phyloP scores from a whole-genome alignment of 2,329 filamentous ascomycete species.

The Stachybotrys chlorohalonatus region DNA sequence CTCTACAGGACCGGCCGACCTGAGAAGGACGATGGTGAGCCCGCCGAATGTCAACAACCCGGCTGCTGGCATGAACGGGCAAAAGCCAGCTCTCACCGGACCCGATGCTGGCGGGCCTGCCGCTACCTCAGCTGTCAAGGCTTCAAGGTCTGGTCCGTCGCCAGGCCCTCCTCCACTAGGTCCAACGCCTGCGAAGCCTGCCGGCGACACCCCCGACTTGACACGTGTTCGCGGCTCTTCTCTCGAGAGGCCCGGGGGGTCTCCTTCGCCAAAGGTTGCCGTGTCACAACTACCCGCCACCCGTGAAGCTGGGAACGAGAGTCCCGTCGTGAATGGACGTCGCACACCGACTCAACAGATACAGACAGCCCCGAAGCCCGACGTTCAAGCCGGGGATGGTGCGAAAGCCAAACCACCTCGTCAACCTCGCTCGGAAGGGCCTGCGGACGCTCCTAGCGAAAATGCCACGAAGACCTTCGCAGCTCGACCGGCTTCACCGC shows the following conservation, averaged over 20 bases:
- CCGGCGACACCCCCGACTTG: conserved; percentile 27
- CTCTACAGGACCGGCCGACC: conserved; percentile 40
- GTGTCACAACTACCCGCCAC: conserved; percentile 31
- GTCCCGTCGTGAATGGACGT: conserved; percentile 47
- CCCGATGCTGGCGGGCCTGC: conserved; percentile 26
- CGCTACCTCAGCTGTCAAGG: conserved; percentile 26
- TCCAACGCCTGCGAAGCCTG: conserved; percentile 40
- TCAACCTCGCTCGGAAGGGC: conserved; percentile 46
- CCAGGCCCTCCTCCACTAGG: conserved; percentile 44
- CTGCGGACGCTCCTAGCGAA: conserved; percentile 61
- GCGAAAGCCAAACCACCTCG: conserved; percentile 23
- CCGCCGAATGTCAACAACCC: conserved; percentile 22
- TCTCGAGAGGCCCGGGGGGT: conserved; percentile 30
- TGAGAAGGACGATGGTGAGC: conserved; percentile 36
- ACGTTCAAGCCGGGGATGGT: conserved; percentile 16
- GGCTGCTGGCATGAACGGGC: conserved; percentile 26
- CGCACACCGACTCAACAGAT: conserved; percentile 51
- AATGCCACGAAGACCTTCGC: conserved; percentile 29
- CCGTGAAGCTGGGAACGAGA: conserved; percentile 35
- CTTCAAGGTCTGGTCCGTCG: conserved; percentile 26
- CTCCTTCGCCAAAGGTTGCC: conserved; percentile 25
- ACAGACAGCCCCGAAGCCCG: conserved; percentile 17
- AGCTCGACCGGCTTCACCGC: conserved; percentile 44
- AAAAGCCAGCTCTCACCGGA: conserved; percentile 27
- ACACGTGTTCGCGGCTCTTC: conserved; percentile 41